phyloP scores from a whole-genome alignment of 805 yeast species.

The Schwanniomyces occidentalis region DNA sequence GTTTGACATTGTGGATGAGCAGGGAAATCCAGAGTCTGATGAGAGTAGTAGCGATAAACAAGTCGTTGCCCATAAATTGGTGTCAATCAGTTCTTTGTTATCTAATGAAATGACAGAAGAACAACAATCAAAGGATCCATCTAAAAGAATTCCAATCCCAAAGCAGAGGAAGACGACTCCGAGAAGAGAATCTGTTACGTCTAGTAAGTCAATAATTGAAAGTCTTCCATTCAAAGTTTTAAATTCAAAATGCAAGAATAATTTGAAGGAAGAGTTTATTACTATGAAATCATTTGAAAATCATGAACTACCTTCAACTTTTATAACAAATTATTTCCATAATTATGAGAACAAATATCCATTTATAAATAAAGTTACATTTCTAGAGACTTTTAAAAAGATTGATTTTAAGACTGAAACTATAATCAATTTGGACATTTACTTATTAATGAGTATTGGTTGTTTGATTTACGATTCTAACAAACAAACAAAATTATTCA shows the following conservation, averaged over 20 bases:
- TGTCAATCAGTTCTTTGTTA: slow-evolving; percentile 23
- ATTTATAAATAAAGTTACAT: slow-evolving; percentile 24
- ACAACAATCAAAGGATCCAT: background rate
- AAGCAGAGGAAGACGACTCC: slow-evolving; percentile 3
- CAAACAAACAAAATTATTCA: slow-evolving; percentile 20
- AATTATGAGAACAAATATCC: slow-evolving; percentile 39
- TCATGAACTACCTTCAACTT: slow-evolving; percentile 28
- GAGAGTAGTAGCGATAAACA: slow-evolving; percentile 1
- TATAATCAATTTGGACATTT: slow-evolving; percentile 38
- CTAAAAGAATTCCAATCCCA: slow-evolving; percentile 3
- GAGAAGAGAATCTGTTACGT: background rate
- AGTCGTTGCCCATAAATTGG: slow-evolving; percentile 19
- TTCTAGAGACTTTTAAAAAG: slow-evolving; percentile 21
- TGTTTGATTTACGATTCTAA: slow-evolving; percentile 36
- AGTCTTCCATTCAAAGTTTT: slow-evolving; percentile 1
- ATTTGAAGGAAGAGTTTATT: slow-evolving; percentile 32
- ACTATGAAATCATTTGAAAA: slow-evolving; percentile 33
- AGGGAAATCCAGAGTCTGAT: background rate
- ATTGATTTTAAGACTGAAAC: slow-evolving; percentile 35
- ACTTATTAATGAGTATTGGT: slow-evolving; percentile 40
- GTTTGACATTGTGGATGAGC: slow-evolving; percentile 3
- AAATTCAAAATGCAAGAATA: slow-evolving; percentile 3
- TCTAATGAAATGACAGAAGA: slow-evolving; percentile 12
- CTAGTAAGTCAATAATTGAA: slow-evolving; percentile 1
- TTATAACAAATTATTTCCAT: slow-evolving; percentile 36